phyloP scores from a whole-genome alignment of 139 green algal species.

The Chlorella sp. region DNA sequence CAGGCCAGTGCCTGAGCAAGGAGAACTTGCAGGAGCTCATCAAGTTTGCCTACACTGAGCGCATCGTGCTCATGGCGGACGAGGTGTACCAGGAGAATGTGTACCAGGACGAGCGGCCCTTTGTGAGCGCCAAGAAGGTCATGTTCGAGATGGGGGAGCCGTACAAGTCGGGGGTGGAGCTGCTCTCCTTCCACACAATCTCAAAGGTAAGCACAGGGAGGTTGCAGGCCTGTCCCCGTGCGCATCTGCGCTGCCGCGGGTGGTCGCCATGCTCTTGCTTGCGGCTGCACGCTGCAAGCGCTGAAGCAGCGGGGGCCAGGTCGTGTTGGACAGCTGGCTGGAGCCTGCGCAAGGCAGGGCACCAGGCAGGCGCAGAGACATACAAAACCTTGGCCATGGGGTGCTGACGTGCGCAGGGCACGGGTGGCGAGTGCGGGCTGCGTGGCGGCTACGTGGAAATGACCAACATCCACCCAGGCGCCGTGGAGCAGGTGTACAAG shows the following conservation, averaged over 20 bases:
- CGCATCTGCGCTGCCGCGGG: too few relatives aligned
- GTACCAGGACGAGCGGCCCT: constrained; percentile 80
- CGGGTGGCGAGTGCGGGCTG: constrained; percentile 70
- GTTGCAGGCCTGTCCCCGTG: too few relatives aligned
- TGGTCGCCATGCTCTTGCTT: too few relatives aligned
- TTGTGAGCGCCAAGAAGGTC: constrained; percentile 78
- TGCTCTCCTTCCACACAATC: constrained; percentile 75
- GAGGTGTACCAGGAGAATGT: constrained; percentile 95
- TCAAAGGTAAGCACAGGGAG: constrained; percentile 60
- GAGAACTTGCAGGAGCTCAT: constrained; percentile 67
- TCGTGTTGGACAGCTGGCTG: too few relatives aligned
- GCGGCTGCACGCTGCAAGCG: too few relatives aligned
- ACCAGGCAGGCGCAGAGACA: too few relatives aligned
- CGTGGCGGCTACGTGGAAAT: constrained; percentile 82
- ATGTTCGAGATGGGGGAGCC: constrained; percentile 62
- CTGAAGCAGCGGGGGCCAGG: too few relatives aligned
- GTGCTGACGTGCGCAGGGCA: constrained; percentile 32
- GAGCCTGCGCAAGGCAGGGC: too few relatives aligned
- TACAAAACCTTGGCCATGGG: too few relatives aligned
- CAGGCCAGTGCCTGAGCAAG: constrained; percentile 56
- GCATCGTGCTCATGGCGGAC: constrained; percentile 76
- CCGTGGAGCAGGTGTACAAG: constrained; percentile 83
- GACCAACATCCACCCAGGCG: constrained; percentile 72
- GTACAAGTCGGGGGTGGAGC: constrained; percentile 52
- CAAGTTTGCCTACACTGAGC: constrained; percentile 66